phyloP scores from a whole-genome alignment of 495 filamentous ascomycete genomes.

The Podospora didyma region DNA sequence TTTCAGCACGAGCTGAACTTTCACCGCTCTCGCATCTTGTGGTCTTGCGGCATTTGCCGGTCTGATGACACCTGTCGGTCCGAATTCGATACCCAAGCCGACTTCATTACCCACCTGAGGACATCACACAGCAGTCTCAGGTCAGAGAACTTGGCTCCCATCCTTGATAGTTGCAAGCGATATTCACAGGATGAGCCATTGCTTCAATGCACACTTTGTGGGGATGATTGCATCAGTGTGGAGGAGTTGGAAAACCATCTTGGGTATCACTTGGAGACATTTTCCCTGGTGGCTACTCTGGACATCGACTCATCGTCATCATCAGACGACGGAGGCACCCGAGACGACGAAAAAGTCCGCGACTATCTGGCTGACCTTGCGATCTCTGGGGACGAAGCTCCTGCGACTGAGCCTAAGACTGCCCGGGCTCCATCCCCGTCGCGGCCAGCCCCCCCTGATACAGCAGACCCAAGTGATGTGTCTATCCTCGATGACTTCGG shows the following conservation, averaged over 20 bases:
- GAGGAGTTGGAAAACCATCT: conserved; percentile 8
- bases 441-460: too few relatives aligned
- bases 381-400: too few relatives aligned
- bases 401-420: too few relatives aligned
- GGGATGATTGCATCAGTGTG: not conserved
- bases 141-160: not conserved
- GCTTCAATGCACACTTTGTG: not conserved
- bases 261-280: conserved; percentile 17
- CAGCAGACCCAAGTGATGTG: too few relatives aligned
- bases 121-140: not conserved
- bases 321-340: not conserved
- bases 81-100: not conserved
- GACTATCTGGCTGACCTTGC: not conserved
- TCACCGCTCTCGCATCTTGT: conserved; percentile 18
- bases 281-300: conserved; percentile 13
- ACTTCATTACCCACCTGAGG: not conserved
- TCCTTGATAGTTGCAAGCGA: not conserved
- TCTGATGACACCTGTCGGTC: conserved; percentile 10
- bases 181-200: not conserved
- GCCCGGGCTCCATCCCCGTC: too few relatives aligned
- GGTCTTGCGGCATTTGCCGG: conserved; percentile 19
- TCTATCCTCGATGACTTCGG: too few relatives aligned
- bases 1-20: conserved; percentile 23
- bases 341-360: not conserved
- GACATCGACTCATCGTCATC: not conserved